These are phyloP conservation scores for Nyctanthes arbortristis DNA, from an alignment of 257 asterid genomes.

Conservation along the genomic window DNA sequence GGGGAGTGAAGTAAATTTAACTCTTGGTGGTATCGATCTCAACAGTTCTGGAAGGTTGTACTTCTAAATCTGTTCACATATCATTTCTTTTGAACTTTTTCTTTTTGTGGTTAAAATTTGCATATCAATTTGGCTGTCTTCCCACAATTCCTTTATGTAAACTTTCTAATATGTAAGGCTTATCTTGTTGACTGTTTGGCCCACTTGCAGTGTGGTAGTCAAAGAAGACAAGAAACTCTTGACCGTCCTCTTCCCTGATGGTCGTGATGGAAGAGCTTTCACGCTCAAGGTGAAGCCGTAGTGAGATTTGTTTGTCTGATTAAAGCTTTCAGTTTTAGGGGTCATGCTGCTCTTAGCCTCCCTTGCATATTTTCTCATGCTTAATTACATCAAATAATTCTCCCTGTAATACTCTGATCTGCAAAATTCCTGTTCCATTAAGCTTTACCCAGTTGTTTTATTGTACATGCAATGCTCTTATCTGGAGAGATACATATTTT, in stretches of 20 bases:
- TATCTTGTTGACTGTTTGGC: slow-evolving; percentile 23
- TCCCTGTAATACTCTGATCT: background rate
- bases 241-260: slow-evolving; percentile 92
- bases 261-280: slow-evolving; percentile 96
- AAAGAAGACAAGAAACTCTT: slow-evolving; percentile 95
- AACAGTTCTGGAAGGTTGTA: slow-evolving; percentile 99
- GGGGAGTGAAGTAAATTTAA: slow-evolving; percentile 84
- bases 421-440: slow-evolving; percentile 6
- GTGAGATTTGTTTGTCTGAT: slow-evolving; percentile 16
- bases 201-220: slow-evolving; percentile 80
- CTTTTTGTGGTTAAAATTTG: slow-evolving; percentile 12
- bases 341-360: background rate
- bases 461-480: background rate
- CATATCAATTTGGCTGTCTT: background rate
- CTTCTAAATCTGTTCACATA: slow-evolving; percentile 26
- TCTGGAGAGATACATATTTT: background rate
- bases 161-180: slow-evolving; percentile 5
- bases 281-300: slow-evolving; percentile 78
- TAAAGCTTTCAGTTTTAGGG: slow-evolving; percentile 8
- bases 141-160: slow-evolving; percentile 2
- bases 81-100: slow-evolving; percentile 4
- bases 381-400: background rate
- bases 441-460: slow-evolving; percentile 3
- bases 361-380: background rate
- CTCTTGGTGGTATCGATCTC: slow-evolving; percentile 99